Evolutionary conservation across 2,329 filamentous ascomycete genomes (phyloP).

Genomic region (Penicillium digitatum): DNA sequence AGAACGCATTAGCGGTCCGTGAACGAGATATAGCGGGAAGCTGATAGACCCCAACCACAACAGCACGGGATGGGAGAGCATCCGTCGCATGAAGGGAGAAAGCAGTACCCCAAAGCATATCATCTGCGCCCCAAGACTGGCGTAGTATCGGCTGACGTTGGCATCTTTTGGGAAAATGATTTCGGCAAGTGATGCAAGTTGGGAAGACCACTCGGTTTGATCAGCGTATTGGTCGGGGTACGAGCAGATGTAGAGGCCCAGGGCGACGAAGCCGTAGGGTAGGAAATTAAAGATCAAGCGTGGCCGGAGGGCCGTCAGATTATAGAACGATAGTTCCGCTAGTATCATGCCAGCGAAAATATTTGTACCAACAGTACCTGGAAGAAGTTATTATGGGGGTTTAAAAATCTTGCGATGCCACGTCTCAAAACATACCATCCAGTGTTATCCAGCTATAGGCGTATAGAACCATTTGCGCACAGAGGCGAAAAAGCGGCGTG

Average conservation of each 20-base stretch:
- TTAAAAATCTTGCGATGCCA: background rate
- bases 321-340: constrained; percentile 53
- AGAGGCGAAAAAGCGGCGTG: constrained; percentile 49
- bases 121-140: constrained; percentile 48
- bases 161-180: constrained; percentile 36
- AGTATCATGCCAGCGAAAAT: constrained; percentile 62
- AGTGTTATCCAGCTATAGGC: constrained; percentile 43
- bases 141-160: constrained; percentile 50
- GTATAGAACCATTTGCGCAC: constrained; percentile 46
- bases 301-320: constrained; percentile 45
- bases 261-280: constrained; percentile 48
- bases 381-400: background rate
- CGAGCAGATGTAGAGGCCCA: constrained; percentile 57
- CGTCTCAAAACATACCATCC: constrained; percentile 25
- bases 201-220: constrained; percentile 52
- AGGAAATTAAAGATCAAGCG: constrained; percentile 43
- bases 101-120: constrained; percentile 53
- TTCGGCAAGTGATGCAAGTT: constrained; percentile 16
- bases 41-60: constrained; percentile 62
- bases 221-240: constrained; percentile 56
- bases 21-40: constrained; percentile 62
- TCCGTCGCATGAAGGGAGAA: constrained; percentile 49
- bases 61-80: constrained; percentile 54
- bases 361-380: constrained; percentile 53
- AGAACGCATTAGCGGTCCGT: constrained; percentile 58